These are phyloP conservation scores for Candida xiaguanensis DNA, from an alignment of 805 yeast species.

Conservation along the genomic window DNA sequence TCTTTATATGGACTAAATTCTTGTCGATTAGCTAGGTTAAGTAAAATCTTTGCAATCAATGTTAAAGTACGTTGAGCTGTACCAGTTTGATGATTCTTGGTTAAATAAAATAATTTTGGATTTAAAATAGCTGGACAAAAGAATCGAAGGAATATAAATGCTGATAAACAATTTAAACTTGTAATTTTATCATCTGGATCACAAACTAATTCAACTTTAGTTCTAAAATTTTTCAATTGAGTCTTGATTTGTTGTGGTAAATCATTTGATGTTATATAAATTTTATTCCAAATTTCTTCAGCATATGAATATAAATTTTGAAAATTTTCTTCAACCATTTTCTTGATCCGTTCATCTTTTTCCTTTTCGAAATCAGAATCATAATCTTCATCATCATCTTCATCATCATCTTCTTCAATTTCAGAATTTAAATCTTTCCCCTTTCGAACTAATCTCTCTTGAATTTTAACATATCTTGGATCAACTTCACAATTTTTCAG, in stretches of 20 bases:
- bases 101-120: slow-evolving; percentile 78
- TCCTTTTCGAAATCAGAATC: slow-evolving; percentile 31
- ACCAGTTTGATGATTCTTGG: slow-evolving; percentile 68
- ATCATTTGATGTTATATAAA: slow-evolving; percentile 66
- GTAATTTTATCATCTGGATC: slow-evolving; percentile 51
- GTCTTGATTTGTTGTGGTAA: slow-evolving; percentile 64
- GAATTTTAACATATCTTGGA: slow-evolving; percentile 53
- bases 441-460: slow-evolving; percentile 24
- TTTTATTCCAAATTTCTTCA: slow-evolving; percentile 61
- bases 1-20: slow-evolving; percentile 77
- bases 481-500: slow-evolving; percentile 74
- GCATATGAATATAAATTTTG: slow-evolving; percentile 47
- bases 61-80: slow-evolving; percentile 75
- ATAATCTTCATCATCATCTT: slow-evolving; percentile 19
- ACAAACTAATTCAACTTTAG: slow-evolving; percentile 58
- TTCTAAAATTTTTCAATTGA: slow-evolving; percentile 61
- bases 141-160: slow-evolving; percentile 68
- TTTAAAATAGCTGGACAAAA: slow-evolving; percentile 82
- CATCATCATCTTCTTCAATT: slow-evolving; percentile 13
- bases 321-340: slow-evolving; percentile 45
- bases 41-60: slow-evolving; percentile 70
- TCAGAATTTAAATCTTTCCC: slow-evolving; percentile 21
- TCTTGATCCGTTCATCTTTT: slow-evolving; percentile 26
- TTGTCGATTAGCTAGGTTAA: slow-evolving; percentile 76
- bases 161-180: slow-evolving; percentile 71